These are phyloP conservation scores for Mallotus nudiflorus DNA, from an alignment of 345 rosid genomes.

Conservation along the genomic window DNA sequence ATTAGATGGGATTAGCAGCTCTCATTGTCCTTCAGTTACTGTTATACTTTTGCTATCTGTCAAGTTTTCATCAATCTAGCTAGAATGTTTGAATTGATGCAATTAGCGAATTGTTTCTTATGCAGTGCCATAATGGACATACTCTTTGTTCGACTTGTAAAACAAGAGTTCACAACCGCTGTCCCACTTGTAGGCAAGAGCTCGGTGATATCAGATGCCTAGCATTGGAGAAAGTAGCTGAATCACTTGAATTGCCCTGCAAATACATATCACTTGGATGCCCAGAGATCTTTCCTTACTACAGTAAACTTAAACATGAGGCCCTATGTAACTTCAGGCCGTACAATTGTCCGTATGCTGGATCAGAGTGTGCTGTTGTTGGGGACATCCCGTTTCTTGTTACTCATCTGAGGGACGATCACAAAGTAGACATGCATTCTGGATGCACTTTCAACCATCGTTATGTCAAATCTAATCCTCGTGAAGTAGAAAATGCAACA, in stretches of 20 bases:
- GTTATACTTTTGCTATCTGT: background rate
- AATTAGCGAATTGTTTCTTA: background rate
- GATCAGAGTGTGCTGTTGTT: slow-evolving; percentile 76
- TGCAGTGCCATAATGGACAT: slow-evolving; percentile 98
- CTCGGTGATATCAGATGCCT: slow-evolving; percentile 96
- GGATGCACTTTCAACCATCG: slow-evolving; percentile 98
- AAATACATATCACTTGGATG: slow-evolving; percentile 75
- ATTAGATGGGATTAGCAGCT: background rate
- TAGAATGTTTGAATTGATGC: slow-evolving; percentile 6
- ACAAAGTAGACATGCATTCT: slow-evolving; percentile 97
- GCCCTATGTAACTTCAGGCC: slow-evolving; percentile 84
- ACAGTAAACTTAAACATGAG: slow-evolving; percentile 93
- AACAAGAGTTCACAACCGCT: slow-evolving; percentile 81
- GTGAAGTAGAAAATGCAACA: slow-evolving; percentile 96
- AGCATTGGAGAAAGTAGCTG: slow-evolving; percentile 92
- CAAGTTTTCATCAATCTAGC: background rate
- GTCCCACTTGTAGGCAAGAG: slow-evolving; percentile 98
- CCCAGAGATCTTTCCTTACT: slow-evolving; percentile 91
- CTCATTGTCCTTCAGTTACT: background rate
- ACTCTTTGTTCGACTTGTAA: slow-evolving; percentile 95
- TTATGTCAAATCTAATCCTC: slow-evolving; percentile 95
- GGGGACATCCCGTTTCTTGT: slow-evolving; percentile 91
- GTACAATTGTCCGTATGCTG: slow-evolving; percentile 89
- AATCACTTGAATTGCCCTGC: slow-evolving; percentile 92
- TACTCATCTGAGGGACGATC: slow-evolving; percentile 88